Conservation (phyloP, 345 rosid genomes). For the Excoecaria cochinchinensis region DNA sequence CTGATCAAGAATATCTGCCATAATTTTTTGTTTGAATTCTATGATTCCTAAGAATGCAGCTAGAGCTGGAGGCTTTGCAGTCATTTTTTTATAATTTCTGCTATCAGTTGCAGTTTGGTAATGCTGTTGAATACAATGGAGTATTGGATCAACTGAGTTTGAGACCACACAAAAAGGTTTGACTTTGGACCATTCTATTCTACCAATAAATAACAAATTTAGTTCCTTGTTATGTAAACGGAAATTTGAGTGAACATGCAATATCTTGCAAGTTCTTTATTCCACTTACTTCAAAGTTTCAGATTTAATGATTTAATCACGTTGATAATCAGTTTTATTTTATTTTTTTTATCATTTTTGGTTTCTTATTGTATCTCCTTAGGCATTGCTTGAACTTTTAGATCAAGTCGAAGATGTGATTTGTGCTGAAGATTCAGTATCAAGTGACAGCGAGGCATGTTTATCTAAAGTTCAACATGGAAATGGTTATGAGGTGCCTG, state of each 20-base stretch:
- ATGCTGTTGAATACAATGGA: slow-evolving; percentile 39
- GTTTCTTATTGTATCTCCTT: slow-evolving; percentile 19
- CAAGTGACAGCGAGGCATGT: slow-evolving; percentile 34
- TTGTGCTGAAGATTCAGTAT: slow-evolving; percentile 58
- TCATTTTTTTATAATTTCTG: slow-evolving; percentile 4
- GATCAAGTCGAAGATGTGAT: slow-evolving; percentile 96
- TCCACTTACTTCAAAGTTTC: not conserved
- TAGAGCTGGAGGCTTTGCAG: not conserved
- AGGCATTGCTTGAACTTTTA: slow-evolving; percentile 87
- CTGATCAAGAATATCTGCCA: not conserved
- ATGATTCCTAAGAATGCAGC: not conserved
- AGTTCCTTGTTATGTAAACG: not conserved
- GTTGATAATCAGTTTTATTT: not conserved
- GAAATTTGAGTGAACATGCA: not conserved
- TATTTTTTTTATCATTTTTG: not conserved
- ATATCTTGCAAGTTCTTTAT: not conserved
- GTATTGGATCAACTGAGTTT: slow-evolving; percentile 40
- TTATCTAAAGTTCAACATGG: slow-evolving; percentile 38
- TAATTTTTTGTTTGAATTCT: not conserved
- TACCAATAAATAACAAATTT: not conserved
- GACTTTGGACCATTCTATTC: not conserved
- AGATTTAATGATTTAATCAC: not conserved
- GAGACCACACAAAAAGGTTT: slow-evolving; percentile 84
- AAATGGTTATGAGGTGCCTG: slow-evolving; percentile 27
- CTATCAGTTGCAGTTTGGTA: slow-evolving; percentile 41